Conservation (phyloP, 2,329 filamentous ascomycete genomes). For the Emmonsia crescens region DNA sequence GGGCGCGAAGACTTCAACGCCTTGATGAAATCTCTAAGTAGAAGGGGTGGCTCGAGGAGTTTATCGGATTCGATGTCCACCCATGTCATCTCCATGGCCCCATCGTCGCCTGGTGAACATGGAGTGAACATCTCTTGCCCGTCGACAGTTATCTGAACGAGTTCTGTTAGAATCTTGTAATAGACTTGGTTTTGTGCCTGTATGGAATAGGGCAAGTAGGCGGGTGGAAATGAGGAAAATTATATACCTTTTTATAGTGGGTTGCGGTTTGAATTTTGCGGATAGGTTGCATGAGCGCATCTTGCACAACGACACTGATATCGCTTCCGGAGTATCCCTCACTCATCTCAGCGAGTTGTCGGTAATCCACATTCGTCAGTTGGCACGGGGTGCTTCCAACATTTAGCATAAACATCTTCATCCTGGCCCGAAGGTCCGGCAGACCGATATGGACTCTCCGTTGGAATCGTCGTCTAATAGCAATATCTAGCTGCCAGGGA, state of each 20-base stretch:
- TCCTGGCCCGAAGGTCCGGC: conserved; percentile 75
- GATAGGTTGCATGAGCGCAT: conserved; percentile 94
- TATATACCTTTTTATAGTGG: conserved; percentile 80
- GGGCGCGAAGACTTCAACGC: conserved; percentile 81
- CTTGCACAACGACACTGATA: conserved; percentile 90
- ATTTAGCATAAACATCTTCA: conserved; percentile 90
- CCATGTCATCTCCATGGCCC: conserved; percentile 89
- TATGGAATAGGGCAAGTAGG: background rate
- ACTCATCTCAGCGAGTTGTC: conserved; percentile 65
- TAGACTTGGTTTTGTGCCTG: background rate
- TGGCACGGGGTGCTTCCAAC: conserved; percentile 89
- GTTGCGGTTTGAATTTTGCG: conserved; percentile 95
- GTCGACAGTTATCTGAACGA: conserved; percentile 56
- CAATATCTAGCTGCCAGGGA: conserved; percentile 94
- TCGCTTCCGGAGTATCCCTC: conserved; percentile 95
- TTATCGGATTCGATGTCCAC: conserved; percentile 74
- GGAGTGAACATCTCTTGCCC: conserved; percentile 56
- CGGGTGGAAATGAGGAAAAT: background rate
- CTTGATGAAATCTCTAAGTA: conserved; percentile 85
- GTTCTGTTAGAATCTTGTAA: conserved; percentile 5
- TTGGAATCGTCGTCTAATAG: conserved; percentile 93
- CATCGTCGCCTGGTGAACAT: conserved; percentile 81
- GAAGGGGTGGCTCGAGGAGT: conserved; percentile 74
- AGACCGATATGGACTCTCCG: conserved; percentile 89
- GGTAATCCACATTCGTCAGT: conserved; percentile 65